Base-by-base conservation (phyloP, 2,329 filamentous ascomycete genomes). In the Penicillium sp. region DNA sequence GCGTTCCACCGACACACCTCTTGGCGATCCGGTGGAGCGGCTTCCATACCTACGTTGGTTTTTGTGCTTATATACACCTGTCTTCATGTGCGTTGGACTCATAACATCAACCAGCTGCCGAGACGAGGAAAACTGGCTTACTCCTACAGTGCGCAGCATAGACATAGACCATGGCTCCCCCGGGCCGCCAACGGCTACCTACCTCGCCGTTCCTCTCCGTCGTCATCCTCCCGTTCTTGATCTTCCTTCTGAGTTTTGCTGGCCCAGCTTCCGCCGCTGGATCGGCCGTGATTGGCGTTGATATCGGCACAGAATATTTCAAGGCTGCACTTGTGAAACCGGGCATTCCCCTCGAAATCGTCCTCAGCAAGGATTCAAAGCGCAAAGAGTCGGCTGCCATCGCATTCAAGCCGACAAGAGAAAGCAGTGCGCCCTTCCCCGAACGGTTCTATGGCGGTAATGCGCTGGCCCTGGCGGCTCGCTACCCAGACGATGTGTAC, bases 321-420 rank as follows among this genome's bases (percentile, higher is more conserved):
- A 98, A 97, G 74, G 91, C 91, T 18, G 83, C 87, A 10, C 80
- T 98, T 28, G 91, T 98, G 47, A 97, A 97, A 72, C 93, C 93
- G 2, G 93, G 93, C 46, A 91, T 94, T 36, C 93, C 93, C 8
- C 87, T 98, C 63, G 93, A 98, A 54, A 97, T 98, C 52, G 91
- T 98, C 65, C 79, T 96, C 41, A 96, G 90, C 19, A 98, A 97
- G 66, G 93, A 98, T 71, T 96, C 93, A 19, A 87, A 94, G 67
- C 85, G 93, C 61, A 98, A 98, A 75, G 93, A 98, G 67, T 80
- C 79, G 16, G 87, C 90, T 2, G 90, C 89, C 28, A 82, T 98
- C 54, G 86, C 88, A 29, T 97, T 98, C 73, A 97, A 98, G 71
- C 88, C 90, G 25, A 76, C 80, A n/a, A 79, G 79, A 55, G 74